Evolutionary conservation across 108 stramenopile genomes (phyloP), one percentile per base, ranked within the genome.

Genomic region (Stephanodiscus triporus): DNA sequence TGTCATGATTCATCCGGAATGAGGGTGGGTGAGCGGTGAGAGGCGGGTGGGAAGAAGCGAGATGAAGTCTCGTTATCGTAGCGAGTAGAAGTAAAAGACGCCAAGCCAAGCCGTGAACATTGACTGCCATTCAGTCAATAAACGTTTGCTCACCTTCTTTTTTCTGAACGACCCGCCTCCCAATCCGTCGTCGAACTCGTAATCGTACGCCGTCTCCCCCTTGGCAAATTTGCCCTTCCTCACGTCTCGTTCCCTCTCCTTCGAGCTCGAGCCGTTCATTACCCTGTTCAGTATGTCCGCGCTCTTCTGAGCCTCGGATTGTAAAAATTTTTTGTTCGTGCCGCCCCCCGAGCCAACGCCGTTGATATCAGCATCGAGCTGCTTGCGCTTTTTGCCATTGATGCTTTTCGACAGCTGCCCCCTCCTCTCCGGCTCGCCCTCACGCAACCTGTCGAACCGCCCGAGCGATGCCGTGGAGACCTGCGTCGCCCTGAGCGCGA

Each of bases 181-280:
- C 47, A 91, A 71, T 16, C 91, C 91, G 72, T 96, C 95, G 78
- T 93, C 82, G 72, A 70, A 94, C 9, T 96, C 95, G 70, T 91
- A 93, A 80, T 96, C 95, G 62, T 91, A 89, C 1, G 88, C 95
- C 20, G 95, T 96, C 81, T 93, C 95, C 13, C 95, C 93, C 74
- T 81, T 87, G 54, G 91, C 89, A 55, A 81, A 81, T 57, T 84
- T 72, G 37, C 93, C 93, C 63, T 88, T 92, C 30, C 74, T 81
- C 38, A 85, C 87, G 32, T 88, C 89, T 72, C 76, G 83, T 22
- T 92, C 88, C 77, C 86, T 90, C 40, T 84, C 84, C 37, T 77
- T 87, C 54, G 87, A 90, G 48, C 81, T 85, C 16, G 62, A 42
- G 20, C 95, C 95, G 51, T 88, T 88, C 68, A 96, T 89, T 6